phyloP scores from a whole-genome alignment of 345 rosid species.

The Euphorbia lathyris region DNA sequence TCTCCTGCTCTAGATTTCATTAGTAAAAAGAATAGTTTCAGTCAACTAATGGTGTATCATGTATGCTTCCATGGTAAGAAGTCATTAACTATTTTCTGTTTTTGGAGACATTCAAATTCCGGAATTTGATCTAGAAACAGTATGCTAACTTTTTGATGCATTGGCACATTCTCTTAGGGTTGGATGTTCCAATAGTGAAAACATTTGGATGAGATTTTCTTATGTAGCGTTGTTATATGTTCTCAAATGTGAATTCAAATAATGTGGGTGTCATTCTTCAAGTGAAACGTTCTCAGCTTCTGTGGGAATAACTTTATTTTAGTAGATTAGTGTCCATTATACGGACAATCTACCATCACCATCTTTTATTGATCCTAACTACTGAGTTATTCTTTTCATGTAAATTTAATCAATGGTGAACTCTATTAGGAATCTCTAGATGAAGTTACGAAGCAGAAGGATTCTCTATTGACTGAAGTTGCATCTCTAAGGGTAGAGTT shows the following conservation, averaged over 20 bases:
- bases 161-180: neutral
- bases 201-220: conserved; percentile 6
- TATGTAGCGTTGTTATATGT: neutral
- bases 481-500: conserved; percentile 62
- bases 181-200: no score
- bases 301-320: neutral
- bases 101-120: neutral
- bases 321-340: neutral
- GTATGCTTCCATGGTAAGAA: neutral
- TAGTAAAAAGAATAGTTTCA: neutral
- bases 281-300: neutral
- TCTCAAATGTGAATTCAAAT: neutral
- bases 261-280: neutral
- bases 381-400: neutral
- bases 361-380: neutral
- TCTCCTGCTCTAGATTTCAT: neutral
- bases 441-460: conserved; percentile 67
- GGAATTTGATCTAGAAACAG: neutral
- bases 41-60: neutral
- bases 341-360: neutral
- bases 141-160: neutral
- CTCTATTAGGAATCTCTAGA: conserved; percentile 67
- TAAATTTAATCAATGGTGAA: conserved; percentile 13
- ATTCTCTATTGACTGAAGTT: conserved; percentile 58
- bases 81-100: neutral